phyloP scores from a whole-genome alignment of 192 early-diverging fungal genomes.

The Spizellomyces punctatus region DNA sequence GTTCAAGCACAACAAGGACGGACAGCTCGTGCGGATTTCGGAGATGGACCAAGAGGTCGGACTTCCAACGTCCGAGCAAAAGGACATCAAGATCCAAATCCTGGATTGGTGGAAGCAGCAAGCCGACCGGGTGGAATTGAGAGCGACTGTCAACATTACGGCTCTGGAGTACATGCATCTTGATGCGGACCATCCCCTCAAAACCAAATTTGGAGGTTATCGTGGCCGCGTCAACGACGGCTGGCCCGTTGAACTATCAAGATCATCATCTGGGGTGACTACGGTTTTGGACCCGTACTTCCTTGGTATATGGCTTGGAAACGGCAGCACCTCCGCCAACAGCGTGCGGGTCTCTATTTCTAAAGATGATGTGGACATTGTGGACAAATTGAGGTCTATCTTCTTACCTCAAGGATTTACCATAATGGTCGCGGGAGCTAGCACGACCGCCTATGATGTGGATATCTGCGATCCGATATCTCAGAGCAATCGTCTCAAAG shows the following conservation, averaged over 20 bases:
- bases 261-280: too few relatives aligned
- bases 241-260: background rate
- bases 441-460: too few relatives aligned
- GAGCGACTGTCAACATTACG: background rate
- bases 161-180: background rate
- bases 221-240: background rate
- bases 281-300: conserved; percentile 3
- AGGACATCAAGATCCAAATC: background rate
- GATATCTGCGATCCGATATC: too few relatives aligned
- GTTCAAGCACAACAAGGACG: background rate
- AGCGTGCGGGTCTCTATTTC: background rate
- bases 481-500: too few relatives aligned
- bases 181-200: conserved; percentile 1
- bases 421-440: too few relatives aligned
- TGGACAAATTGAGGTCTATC: too few relatives aligned
- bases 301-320: conserved; percentile 14
- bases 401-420: too few relatives aligned
- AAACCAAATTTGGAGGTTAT: conserved; percentile 3
- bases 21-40: background rate
- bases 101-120: background rate
- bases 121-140: background rate
- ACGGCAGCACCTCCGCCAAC: background rate
- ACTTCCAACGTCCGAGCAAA: too few relatives aligned
- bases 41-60: too few relatives aligned
- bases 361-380: background rate